Evolutionary conservation across 1,284 basidiomycete genomes (phyloP).

Genomic region (Microbotryum silenes-acaulis): DNA sequence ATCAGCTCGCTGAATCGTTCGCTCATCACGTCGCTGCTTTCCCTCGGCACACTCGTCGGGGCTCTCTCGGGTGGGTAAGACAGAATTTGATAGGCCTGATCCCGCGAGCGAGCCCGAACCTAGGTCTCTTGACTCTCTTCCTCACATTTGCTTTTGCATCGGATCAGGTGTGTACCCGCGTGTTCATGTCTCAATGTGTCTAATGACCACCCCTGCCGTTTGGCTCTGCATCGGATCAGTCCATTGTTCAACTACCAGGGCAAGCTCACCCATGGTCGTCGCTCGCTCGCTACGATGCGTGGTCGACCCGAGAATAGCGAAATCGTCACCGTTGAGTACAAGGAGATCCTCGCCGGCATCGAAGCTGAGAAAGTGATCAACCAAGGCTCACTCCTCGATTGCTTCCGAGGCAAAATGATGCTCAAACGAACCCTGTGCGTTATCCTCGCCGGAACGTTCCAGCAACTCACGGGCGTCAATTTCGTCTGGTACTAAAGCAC

Average conservation of each 20-base stretch:
- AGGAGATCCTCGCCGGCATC: conserved; percentile 25
- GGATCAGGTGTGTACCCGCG: no score
- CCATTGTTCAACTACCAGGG: conserved; percentile 1
- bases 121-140: no score
- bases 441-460: conserved; percentile 24
- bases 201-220: no score
- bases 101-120: no score
- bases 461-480: conserved; percentile 29
- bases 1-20: neutral
- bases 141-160: no score
- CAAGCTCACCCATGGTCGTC: conserved; percentile 24
- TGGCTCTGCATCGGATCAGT: no score
- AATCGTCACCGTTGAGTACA: conserved; percentile 28
- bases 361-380: conserved; percentile 8
- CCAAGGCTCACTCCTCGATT: neutral
- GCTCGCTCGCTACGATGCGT: conserved; percentile 26
- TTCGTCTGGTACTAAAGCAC: conserved; percentile 1
- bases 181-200: no score
- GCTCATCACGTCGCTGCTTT: neutral
- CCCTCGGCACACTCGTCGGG: neutral
- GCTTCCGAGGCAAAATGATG: neutral
- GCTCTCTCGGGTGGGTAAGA: no score
- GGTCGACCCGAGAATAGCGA: conserved; percentile 27
- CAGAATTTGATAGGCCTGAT: no score
- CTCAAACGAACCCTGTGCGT: conserved; percentile 9